A percentile compares a stretch with the other conserved stretches of the same genome.
Evolutionary conservation across 306 rosid species (phyloP).

Genomic region (Morella rubra): DNA sequence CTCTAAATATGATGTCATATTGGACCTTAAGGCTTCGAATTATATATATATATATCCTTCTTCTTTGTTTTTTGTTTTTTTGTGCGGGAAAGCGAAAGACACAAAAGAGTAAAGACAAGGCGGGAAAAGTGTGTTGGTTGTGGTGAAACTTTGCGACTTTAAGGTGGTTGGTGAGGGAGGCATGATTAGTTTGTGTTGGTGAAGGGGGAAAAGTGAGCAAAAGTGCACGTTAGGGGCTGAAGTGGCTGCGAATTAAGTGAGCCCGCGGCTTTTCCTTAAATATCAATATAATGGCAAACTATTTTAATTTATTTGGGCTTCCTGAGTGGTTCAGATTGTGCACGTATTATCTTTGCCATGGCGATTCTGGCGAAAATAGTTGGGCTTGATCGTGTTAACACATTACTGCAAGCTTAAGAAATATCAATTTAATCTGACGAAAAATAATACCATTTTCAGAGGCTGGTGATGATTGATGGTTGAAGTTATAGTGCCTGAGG

Average conservation of each 20-base stretch:
- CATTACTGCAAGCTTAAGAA: too few relatives aligned
- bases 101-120: slow-evolving; percentile 10
- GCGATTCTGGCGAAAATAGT: too few relatives aligned
- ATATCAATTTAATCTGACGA: too few relatives aligned
- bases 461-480: too few relatives aligned
- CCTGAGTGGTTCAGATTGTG: neutral
- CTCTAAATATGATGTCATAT: neutral
- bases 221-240: slow-evolving; percentile 46
- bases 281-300: neutral
- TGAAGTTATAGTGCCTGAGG: too few relatives aligned
- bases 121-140: slow-evolving; percentile 12
- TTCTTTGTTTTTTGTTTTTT: neutral
- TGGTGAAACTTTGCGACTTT: slow-evolving; percentile 34
- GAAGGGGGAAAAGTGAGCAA: neutral
- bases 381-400: neutral
- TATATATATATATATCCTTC: neutral
- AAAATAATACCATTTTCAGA: too few relatives aligned
- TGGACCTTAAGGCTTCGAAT: neutral
- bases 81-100: neutral
- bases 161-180: neutral
- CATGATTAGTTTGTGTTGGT: neutral
- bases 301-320: neutral
- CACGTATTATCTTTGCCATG: neutral
- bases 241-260: slow-evolving; percentile 50
- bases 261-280: slow-evolving; percentile 66